These are phyloP conservation scores for Zygoascus tannicola DNA, from an alignment of 805 yeast species.

Conservation along the genomic window DNA sequence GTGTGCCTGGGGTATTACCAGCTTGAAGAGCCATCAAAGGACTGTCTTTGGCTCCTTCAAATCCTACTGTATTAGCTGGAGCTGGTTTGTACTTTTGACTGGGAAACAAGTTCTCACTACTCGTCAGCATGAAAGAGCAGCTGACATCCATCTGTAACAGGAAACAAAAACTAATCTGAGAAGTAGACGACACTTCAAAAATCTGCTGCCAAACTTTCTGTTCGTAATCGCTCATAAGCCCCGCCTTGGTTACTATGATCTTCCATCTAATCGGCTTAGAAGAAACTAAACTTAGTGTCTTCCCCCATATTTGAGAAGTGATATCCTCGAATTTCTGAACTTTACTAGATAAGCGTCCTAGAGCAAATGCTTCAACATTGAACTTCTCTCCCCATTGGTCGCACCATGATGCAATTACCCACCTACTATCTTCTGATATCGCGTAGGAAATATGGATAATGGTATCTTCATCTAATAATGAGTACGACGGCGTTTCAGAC, in stretches of 20 bases:
- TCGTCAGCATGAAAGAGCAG: constrained; percentile 11
- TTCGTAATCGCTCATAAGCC: constrained; percentile 28
- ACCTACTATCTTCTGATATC: constrained; percentile 65
- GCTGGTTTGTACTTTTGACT: constrained; percentile 2
- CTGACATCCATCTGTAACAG: constrained; percentile 9
- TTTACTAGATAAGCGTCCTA: constrained; percentile 14
- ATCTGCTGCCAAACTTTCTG: constrained; percentile 23
- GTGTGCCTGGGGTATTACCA: constrained; percentile 15
- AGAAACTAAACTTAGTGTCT: constrained; percentile 19
- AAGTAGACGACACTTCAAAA: constrained; percentile 10
- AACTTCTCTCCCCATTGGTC: constrained; percentile 69
- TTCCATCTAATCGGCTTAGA: constrained; percentile 25
- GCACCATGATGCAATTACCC: constrained; percentile 86
- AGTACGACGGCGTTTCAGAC: constrained; percentile 19
- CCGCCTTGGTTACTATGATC: constrained; percentile 29
- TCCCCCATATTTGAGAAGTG: constrained; percentile 27
- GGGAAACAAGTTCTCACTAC: constrained; percentile 14
- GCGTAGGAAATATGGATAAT: constrained; percentile 82
- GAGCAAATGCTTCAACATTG: constrained; percentile 43
- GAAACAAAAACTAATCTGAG: constrained; percentile 9
- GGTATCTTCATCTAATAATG: constrained; percentile 53
- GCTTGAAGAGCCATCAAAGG: background rate
- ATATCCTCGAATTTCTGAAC: constrained; percentile 24
- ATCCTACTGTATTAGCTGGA: background rate
- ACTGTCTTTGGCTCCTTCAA: background rate